A percentile compares a stretch with the other conserved stretches of the same genome.
Evolutionary conservation across 768 basidiomycete species (phyloP).

Genomic region (Leccinum disarticulatum): DNA sequence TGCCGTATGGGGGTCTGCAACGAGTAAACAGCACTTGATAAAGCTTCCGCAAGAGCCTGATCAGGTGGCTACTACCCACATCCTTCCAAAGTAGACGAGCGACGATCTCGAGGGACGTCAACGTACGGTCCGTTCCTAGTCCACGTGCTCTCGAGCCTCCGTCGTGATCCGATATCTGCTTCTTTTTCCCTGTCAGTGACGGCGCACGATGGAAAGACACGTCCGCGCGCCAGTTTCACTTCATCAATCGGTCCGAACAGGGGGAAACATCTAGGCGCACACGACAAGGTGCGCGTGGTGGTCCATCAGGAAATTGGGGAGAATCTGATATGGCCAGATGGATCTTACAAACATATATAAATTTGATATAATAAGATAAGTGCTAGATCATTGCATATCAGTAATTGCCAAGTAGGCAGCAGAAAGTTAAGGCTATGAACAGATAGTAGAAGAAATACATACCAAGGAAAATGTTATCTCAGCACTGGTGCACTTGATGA

Average conservation of each 20-base stretch:
- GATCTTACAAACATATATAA: too few relatives aligned
- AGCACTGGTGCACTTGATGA: too few relatives aligned
- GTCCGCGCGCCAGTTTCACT: neutral
- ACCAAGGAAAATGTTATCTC: too few relatives aligned
- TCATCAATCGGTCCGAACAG: neutral
- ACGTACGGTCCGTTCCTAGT: neutral
- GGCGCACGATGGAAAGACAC: neutral
- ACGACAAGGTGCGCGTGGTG: neutral
- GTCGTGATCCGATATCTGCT: slow-evolving; percentile 13
- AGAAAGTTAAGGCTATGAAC: too few relatives aligned
- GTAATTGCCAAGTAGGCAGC: too few relatives aligned
- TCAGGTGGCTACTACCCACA: slow-evolving; percentile 22
- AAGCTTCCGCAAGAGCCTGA: slow-evolving; percentile 12
- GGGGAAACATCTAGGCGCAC: neutral
- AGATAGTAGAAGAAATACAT: too few relatives aligned
- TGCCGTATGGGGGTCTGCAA: slow-evolving; percentile 10
- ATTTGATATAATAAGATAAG: too few relatives aligned
- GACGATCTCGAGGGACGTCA: slow-evolving; percentile 18
- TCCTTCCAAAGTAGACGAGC: slow-evolving; percentile 19
- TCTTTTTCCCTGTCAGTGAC: slow-evolving; percentile 2
- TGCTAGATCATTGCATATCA: too few relatives aligned
- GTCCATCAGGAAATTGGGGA: too few relatives aligned
- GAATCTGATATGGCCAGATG: too few relatives aligned
- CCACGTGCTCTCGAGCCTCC: neutral
- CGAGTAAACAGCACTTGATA: neutral